Evolutionary conservation across 2,329 filamentous ascomycete genomes (phyloP), one percentile per base, ranked within the genome.

Genomic region (Capronia americana): DNA sequence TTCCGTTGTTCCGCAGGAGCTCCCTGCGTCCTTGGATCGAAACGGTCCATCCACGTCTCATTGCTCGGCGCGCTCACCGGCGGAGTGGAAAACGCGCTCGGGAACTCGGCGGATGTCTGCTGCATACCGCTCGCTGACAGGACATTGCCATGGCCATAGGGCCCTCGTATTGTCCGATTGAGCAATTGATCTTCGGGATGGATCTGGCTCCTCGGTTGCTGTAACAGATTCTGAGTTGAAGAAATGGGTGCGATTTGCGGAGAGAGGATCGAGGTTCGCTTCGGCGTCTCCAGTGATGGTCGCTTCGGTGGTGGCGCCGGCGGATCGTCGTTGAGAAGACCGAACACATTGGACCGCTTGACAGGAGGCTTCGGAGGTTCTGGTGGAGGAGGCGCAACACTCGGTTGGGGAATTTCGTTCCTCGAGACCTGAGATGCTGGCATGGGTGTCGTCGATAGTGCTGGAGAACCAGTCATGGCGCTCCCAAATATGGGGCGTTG

Each of bases 321-420:
- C 0, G 81, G 77, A 63, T 83, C 81, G 57, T 82, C 80, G 66
- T 83, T 84, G 38, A 84, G 73, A 48, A 84, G 79, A 65, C 75
- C 81, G 76, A 82, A 81, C 54, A 84, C 82, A 69, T 83, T 83
- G 1, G 81, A 83, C 46, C 80, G 78, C 70, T 83, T 84, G 1
- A 78, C 79, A 26, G 80, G 80, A 56, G 71, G 69, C 48, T 72
- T 72, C 23, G 69, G 62, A 48, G 66, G 61, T n/a, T 73, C 69
- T 38, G 38, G 59, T 20, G 65, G 57, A 34, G 67, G 61, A 32
- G 70, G 65, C 30, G 63, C 54, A 20, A 61, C 59, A 14, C 62
- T 38, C 50, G 68, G 57, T 20, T 66, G 64, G 55, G 68, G 63
- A 8, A 65, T 57, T 32, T 71, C 67, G 20, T 62, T 30, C 53